phyloP scores from a whole-genome alignment of 257 asterid genomes.

The Solanum arcanum region DNA sequence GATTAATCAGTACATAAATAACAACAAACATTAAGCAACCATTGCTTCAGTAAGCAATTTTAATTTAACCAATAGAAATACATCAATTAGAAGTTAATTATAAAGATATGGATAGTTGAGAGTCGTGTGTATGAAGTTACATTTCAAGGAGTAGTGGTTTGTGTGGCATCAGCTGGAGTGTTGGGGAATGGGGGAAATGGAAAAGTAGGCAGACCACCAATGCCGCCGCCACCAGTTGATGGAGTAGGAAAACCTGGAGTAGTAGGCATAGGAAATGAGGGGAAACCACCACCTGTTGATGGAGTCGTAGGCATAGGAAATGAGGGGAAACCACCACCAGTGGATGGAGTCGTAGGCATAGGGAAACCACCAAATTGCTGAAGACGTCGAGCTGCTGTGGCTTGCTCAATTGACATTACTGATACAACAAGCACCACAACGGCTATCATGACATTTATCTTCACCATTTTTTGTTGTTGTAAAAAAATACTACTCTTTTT shows the following conservation, averaged over 20 bases:
- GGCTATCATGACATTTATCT: background rate
- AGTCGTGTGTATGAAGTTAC: too few relatives aligned
- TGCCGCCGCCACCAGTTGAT: background rate
- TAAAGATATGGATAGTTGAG: background rate
- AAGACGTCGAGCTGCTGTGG: conserved; percentile 12
- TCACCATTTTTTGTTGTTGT: conserved; percentile 5
- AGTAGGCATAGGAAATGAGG: background rate
- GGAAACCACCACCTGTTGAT: background rate
- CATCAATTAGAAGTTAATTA: background rate
- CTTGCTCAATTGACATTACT: background rate
- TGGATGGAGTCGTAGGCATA: background rate
- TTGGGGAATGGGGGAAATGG: conserved; percentile 2
- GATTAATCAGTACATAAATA: background rate
- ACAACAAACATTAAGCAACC: background rate
- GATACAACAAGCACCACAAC: background rate
- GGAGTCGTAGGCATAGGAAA: background rate
- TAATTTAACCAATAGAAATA: background rate
- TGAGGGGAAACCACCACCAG: conserved; percentile 5
- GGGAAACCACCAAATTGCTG: conserved; percentile 5
- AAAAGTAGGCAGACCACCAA: background rate
- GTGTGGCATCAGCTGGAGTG: background rate
- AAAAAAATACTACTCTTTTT: background rate
- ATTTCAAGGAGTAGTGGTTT: background rate
- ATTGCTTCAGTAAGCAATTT: background rate
- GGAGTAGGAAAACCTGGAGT: background rate